Evolutionary conservation across 2,329 filamentous ascomycete genomes (phyloP).

Genomic region (Pseudocercospora eumusae): DNA sequence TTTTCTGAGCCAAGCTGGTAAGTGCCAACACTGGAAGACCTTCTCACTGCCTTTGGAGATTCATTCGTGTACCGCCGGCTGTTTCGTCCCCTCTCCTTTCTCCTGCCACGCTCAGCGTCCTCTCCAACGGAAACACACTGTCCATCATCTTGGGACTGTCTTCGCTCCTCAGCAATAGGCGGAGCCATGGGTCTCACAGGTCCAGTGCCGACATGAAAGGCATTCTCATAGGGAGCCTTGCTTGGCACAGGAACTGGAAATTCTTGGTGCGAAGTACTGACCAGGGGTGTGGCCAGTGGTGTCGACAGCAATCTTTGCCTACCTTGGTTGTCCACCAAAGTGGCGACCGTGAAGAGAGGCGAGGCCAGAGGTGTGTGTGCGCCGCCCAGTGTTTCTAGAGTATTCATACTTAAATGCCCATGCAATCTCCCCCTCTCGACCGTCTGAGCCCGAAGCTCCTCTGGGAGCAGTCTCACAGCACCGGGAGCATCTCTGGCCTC

Average conservation of each 20-base stretch:
- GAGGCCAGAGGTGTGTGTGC: not conserved
- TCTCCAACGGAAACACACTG: not conserved
- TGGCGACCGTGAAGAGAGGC: slow-evolving; percentile 6
- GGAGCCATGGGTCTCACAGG: slow-evolving; percentile 24
- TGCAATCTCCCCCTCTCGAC: slow-evolving; percentile 25
- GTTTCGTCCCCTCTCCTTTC: slow-evolving; percentile 17
- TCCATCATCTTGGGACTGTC: slow-evolving; percentile 12
- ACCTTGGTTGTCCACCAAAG: slow-evolving; percentile 28
- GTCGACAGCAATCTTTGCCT: slow-evolving; percentile 19
- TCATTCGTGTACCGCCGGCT: not conserved
- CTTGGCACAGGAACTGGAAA: not conserved
- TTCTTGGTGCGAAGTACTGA: not conserved
- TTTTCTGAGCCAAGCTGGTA: not conserved
- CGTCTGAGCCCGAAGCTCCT: slow-evolving; percentile 36
- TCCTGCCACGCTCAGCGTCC: slow-evolving; percentile 27
- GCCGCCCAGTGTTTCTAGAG: slow-evolving; percentile 19
- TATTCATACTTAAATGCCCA: slow-evolving; percentile 24
- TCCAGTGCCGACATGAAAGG: slow-evolving; percentile 25
- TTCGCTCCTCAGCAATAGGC: slow-evolving; percentile 4
- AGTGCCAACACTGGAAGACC: not conserved
- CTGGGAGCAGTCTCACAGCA: slow-evolving; percentile 36
- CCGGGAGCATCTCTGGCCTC: slow-evolving; percentile 32
- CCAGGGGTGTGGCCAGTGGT: slow-evolving; percentile 4
- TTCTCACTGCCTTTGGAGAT: not conserved
- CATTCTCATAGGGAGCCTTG: slow-evolving; percentile 17